Evolutionary conservation across 805 yeast genomes (phyloP), one percentile per base, ranked within the genome.

Genomic region (Saccharomycopsis javanensis): DNA sequence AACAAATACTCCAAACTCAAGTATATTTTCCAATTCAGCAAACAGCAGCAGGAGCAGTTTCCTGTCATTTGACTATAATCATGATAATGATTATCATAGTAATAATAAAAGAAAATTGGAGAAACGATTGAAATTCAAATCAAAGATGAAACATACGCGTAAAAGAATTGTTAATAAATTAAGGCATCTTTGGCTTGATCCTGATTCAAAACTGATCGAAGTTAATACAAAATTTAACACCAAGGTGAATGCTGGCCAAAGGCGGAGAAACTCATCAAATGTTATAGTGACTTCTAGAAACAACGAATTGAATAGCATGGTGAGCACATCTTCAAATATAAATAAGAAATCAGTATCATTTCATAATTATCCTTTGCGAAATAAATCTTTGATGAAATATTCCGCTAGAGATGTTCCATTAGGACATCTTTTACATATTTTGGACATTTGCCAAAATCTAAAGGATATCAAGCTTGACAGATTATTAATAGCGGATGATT

Each of bases 401-500:
- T 75, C 88, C 2, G 76, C 84, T n/a, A 81, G 78, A 62, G 97
- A 89, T 67, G 66, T 89, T 5, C 97, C 97, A 0, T 71, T 85
- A 30, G 97, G 96, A 0, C 80, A 81, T 61, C 64, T 90, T 8
- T 65, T 89, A 13, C 95, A 87, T 66, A 64, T 88, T 37, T 65
- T 89, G 38, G 77, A 76, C n/a, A 71, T 79, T 34, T 90, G 96
- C 65, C 81, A 81, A 13, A 83, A 85, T 62, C 63, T 89, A 37
- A 69, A 66, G 15, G 63, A 70, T 2, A 63, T 89, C 25, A 76
- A 89, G 63, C 67, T 89, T n/a, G 81, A 81, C 4, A 77, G 78
- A 52, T 63, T 88, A 6, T 77, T 86, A 1, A 70, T 88, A 8
- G 83, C 88, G 5, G 71, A 75, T 15, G 97, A 89, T 69, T 88